Percentiles rank a stretch among this genome's conserved stretches.
Evolutionary conservation across 352 stramenopile species (phyloP).

Genomic region (Lagenidium sp.): DNA sequence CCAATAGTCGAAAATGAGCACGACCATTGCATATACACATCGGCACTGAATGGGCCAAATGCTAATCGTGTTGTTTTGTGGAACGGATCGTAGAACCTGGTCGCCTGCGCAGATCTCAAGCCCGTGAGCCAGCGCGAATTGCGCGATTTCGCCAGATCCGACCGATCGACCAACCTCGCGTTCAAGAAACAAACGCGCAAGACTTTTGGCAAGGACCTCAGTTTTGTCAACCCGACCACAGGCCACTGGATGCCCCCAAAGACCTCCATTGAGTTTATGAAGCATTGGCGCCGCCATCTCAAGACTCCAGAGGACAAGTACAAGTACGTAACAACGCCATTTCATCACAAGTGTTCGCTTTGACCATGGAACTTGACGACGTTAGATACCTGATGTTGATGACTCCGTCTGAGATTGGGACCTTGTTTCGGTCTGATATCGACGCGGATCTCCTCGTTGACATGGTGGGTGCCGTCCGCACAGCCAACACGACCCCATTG

Average conservation of each 20-base stretch:
- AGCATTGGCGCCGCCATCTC: conserved; percentile 65
- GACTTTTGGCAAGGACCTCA: conserved; percentile 14
- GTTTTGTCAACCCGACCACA: too few relatives aligned
- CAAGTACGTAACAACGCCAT: conserved; percentile 20
- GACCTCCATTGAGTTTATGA: too few relatives aligned
- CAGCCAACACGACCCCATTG: too few relatives aligned
- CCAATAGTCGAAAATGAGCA: background rate
- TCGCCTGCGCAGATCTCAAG: conserved; percentile 78
- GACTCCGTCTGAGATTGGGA: conserved; percentile 24
- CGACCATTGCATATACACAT: background rate
- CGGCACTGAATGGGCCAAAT: too few relatives aligned
- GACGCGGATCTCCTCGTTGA: conserved; percentile 66
- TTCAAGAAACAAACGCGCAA: conserved; percentile 35
- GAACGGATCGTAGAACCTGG: conserved; percentile 45
- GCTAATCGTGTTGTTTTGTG: too few relatives aligned
- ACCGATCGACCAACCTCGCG: conserved; percentile 54
- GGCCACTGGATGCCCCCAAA: too few relatives aligned
- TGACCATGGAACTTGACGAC: too few relatives aligned
- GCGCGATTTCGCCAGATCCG: conserved; percentile 32
- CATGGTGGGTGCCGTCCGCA: too few relatives aligned
- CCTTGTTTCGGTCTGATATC: conserved; percentile 60
- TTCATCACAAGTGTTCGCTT: too few relatives aligned
- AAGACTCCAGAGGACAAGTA: conserved; percentile 45
- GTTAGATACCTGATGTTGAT: conserved; percentile 66
- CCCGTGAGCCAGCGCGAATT: conserved; percentile 71